Base-by-base conservation (phyloP, 2,329 filamentous ascomycete genomes). In the Tothia fuscella region DNA sequence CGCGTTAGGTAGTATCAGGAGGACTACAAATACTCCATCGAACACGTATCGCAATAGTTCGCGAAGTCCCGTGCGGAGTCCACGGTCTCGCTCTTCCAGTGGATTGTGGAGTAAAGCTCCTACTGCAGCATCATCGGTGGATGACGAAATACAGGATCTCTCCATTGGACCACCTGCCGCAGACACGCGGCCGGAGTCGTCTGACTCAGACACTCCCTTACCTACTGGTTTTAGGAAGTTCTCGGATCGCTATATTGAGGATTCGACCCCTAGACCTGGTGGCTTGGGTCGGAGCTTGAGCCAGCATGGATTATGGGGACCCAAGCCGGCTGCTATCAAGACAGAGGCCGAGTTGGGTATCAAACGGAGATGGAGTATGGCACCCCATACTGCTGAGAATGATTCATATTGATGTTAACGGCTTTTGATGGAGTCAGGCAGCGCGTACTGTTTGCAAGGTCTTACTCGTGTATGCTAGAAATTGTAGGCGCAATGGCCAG, bases 311-410 rank as follows among this genome's bases (percentile, higher is more conserved):
- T 37, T 44, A 36, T 44, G 42, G 42, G 24, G 32, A 14, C 20
- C 20, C 4, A 41, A 25, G 12, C 25, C 42, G 16, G 9, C 17
- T 13, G 28, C 24, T 30, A 17, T 31, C 19, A 26, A 17, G 7
- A 38, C 17, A 25, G 22, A 24, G 2, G 44, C 53, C 41, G 55
- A 55, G 6, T 49, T 49, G 20, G 61, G 60, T 29, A 55, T 57
- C 17, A 67, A 66, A 55, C 55, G 63, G 49, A 49, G 64, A 41
- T 67, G 64, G 64, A 66, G 62, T 3, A 52, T 66, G 28, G n/a
- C n/a, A n/a, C n/a, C n/a, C n/a, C n/a, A n/a, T n/a, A n/a, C n/a
- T n/a, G n/a, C n/a, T n/a, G n/a, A n/a, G n/a, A n/a, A n/a, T n/a
- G n/a, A n/a, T n/a, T n/a, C n/a, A n/a, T n/a, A n/a, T n/a, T n/a